Evolutionary conservation across 768 basidiomycete genomes (phyloP), one percentile per base, ranked within the genome.

Genomic region (Phlebiopsis flavidoalba): DNA sequence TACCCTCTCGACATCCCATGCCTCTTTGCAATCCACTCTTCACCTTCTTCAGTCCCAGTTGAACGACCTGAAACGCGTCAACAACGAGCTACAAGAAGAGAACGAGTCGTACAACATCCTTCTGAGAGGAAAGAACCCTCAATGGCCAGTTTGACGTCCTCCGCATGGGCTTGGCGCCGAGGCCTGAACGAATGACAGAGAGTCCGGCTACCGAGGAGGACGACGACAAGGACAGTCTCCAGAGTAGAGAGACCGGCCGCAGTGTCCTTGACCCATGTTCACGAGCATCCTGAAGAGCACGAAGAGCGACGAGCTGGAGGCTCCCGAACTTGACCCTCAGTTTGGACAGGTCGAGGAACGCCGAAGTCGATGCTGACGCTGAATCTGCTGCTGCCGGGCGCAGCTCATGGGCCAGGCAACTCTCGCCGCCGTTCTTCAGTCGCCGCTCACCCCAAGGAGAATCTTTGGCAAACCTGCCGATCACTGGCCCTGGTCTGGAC

Each of bases 31-130:
- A 67, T 89, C 84, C 60, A 95, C 93, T 31, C 78, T 95, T 10
- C 80, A 89, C n/a, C 84, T 94, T 37, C 77, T 95, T 46, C 90
- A 92, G 71, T 82, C 84, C 3, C 94, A 98, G 69, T 79, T 97
- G 11, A 78, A 87, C 36, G 95, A 98, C 69, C 74, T 98, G 57
- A 92, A 94, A 74, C 79, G 90, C 58, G 88, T 95, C 62, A 97
- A 97, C 71, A 83, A 87, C 64, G 85, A 89, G 64, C 73, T 94
- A 45, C 93, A 95, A 73, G 95, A 98, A 73, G 95, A 98, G 67
- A 99, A 98, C 72, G 95, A 97, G 74, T 91, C 91, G 53, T 99
- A 94, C 76, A 93, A 96, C 83, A 92, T 95, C 63, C 81, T 99
- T 43, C 76, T 98, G 24, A 80, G 92, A n/a, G 63, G 95, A 98